A percentile compares a stretch with the other conserved stretches of the same genome.
Evolutionary conservation across 2,329 filamentous ascomycete species (phyloP).

Genomic region (Verticillium tricorpus): DNA sequence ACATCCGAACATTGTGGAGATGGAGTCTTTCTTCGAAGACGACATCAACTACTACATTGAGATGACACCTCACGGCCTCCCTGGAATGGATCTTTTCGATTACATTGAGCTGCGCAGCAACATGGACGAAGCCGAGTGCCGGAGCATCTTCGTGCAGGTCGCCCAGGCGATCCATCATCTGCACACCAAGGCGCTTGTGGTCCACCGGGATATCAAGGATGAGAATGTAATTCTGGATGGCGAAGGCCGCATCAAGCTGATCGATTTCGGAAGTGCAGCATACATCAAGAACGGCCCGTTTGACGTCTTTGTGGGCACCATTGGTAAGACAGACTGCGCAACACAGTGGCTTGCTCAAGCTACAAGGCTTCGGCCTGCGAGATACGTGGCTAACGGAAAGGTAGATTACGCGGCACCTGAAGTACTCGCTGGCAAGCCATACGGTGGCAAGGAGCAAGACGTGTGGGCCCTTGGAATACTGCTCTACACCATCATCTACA

Average conservation of each 20-base stretch:
- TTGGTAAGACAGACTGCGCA: constrained; percentile 58
- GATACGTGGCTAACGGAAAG: constrained; percentile 6
- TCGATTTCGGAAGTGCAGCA: constrained; percentile 95
- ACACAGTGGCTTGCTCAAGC: not conserved
- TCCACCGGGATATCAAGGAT: constrained; percentile 98
- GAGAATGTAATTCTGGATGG: constrained; percentile 97
- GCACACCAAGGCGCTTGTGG: constrained; percentile 84
- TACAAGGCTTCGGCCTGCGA: not conserved
- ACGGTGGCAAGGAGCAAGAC: constrained; percentile 94
- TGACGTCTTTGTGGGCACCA: constrained; percentile 97
- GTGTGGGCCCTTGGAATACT: constrained; percentile 97
- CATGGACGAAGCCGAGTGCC: constrained; percentile 92
- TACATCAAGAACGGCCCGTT: constrained; percentile 99
- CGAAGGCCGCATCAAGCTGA: constrained; percentile 92
- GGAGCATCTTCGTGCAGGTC: constrained; percentile 93
- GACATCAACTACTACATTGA: constrained; percentile 97
- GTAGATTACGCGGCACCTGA: constrained; percentile 97
- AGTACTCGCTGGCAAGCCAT: constrained; percentile 86
- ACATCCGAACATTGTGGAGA: constrained; percentile 68
- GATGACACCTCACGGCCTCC: constrained; percentile 91
- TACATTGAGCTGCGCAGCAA: constrained; percentile 95
- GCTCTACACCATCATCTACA: constrained; percentile 98
- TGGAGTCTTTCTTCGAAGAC: constrained; percentile 73
- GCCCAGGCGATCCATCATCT: constrained; percentile 85
- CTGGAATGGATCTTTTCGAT: constrained; percentile 97